These are phyloP conservation scores for Heimioporus sp. DNA, from an alignment of 768 basidiomycete species.

Conservation along the genomic window DNA sequence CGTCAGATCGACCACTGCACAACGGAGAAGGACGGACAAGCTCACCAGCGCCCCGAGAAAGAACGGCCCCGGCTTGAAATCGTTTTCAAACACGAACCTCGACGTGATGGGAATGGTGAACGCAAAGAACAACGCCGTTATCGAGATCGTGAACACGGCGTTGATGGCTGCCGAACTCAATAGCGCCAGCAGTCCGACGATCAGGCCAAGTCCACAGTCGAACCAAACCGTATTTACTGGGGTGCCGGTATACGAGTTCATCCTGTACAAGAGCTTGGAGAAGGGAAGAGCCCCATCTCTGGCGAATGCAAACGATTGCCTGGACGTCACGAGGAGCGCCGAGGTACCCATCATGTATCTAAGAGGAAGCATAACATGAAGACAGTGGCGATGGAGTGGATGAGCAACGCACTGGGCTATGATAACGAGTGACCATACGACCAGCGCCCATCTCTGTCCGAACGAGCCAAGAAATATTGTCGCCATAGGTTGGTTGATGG, in stretches of 20 bases:
- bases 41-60: constrained; percentile 39
- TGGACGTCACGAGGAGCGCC: constrained; percentile 44
- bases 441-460: constrained; percentile 41
- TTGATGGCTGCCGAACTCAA: constrained; percentile 52
- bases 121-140: constrained; percentile 43
- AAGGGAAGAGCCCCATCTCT: constrained; percentile 60
- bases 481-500: constrained; percentile 41
- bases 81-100: constrained; percentile 45
- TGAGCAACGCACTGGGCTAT: constrained; percentile 37
- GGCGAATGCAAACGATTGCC: constrained; percentile 54
- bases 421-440: constrained; percentile 52
- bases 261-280: constrained; percentile 48
- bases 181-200: constrained; percentile 53
- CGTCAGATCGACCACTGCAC: not conserved
- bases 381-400: not conserved
- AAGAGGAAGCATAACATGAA: not conserved
- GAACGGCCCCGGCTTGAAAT: constrained; percentile 46
- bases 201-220: constrained; percentile 35
- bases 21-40: not conserved
- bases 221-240: constrained; percentile 62
- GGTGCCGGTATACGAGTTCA: constrained; percentile 49
- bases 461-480: constrained; percentile 39
- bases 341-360: constrained; percentile 46
- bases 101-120: constrained; percentile 46
- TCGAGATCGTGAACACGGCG: constrained; percentile 50